Conservation (phyloP, 129 eudicot genomes). For the Centrapalus pauciflorus region DNA sequence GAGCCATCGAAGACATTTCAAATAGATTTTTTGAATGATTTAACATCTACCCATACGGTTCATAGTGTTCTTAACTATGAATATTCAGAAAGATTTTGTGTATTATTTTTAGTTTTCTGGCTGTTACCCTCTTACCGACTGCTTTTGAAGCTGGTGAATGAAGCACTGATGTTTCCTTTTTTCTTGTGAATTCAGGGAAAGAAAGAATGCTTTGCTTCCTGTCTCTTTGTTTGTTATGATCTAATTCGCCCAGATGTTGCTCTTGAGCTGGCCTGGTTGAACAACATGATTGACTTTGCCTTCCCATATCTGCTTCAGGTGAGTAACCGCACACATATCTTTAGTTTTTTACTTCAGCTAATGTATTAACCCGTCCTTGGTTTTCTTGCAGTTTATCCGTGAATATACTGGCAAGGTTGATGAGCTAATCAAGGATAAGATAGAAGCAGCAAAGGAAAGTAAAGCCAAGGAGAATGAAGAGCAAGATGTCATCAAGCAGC, state of each 20-base stretch:
- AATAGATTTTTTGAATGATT: no score
- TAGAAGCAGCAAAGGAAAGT: constrained; percentile 59
- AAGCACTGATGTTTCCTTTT: constrained; percentile 8
- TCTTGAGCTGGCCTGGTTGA: constrained; percentile 97
- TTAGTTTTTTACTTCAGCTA: neutral
- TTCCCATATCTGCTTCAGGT: constrained; percentile 98
- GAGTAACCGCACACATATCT: neutral
- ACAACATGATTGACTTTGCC: constrained; percentile 95
- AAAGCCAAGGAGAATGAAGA: constrained; percentile 86
- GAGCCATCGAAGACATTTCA: neutral
- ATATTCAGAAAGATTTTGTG: neutral
- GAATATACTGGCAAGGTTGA: constrained; percentile 90
- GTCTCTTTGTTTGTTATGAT: constrained; percentile 92
- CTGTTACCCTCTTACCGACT: neutral
- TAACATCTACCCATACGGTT: neutral
- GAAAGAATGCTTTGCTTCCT: constrained; percentile 98
- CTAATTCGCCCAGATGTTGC: constrained; percentile 90
- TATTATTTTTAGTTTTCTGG: neutral
- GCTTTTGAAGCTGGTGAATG: neutral
- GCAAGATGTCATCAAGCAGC: constrained; percentile 71
- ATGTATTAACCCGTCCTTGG: neutral
- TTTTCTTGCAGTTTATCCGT: constrained; percentile 63
- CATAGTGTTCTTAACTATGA: neutral
- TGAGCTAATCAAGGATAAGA: constrained; percentile 69
- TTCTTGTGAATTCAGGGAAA: constrained; percentile 64